Base-by-base conservation (phyloP, 495 filamentous ascomycete species). In the Podospora appendiculata region DNA sequence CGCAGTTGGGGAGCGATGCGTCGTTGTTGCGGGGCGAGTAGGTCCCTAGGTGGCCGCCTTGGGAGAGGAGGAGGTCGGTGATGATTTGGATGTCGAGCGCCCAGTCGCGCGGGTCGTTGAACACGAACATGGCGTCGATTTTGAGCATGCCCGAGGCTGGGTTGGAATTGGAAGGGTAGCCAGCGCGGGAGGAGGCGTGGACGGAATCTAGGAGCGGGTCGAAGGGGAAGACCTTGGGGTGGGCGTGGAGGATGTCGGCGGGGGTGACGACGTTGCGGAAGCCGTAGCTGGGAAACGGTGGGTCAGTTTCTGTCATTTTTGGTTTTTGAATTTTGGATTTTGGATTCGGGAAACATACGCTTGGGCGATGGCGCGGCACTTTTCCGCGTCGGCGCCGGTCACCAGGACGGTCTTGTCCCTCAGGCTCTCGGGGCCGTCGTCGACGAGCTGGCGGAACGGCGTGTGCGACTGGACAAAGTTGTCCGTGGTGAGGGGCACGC, bases 401-500 rank as follows among this genome's bases (percentile, higher is more conserved):
- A 95, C 86, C 38, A 95, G 70, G 18, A 96, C 77, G 35, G 82
- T 84, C 69, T 89, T 88, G 51, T 90, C 78, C 51, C 82, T 39
- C 1, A 66, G 47, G 43, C 55, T 51, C 8, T 50, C 39, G 8
- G 56, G 50, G 9, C 52, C 16, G 10, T 39, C 52, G 32, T 68
- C 57, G 35, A 80, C 69, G 1, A 83, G 72, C 57, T 74, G 59
- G 50, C 75, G 81, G 86, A 96, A 95, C 13, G 90, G 91, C 8
- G 91, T 95, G 70, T 96, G 91, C 35, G 88, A 89, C 64, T 90
- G 94, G 64, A 95, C 91, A 70, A 95, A 95, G 60, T 95, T 90
- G 40, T 86, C 86, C 0, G 87, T 85, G 3, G 83, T 83, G 41
- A 95, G 81, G 48, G 79, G 74, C 13, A 89, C 74, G 48, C 89